A percentile compares a stretch with the other conserved stretches of the same genome.
Conservation (phyloP, 2,329 filamentous ascomycete species). For the Mycosphaerella sp. region DNA sequence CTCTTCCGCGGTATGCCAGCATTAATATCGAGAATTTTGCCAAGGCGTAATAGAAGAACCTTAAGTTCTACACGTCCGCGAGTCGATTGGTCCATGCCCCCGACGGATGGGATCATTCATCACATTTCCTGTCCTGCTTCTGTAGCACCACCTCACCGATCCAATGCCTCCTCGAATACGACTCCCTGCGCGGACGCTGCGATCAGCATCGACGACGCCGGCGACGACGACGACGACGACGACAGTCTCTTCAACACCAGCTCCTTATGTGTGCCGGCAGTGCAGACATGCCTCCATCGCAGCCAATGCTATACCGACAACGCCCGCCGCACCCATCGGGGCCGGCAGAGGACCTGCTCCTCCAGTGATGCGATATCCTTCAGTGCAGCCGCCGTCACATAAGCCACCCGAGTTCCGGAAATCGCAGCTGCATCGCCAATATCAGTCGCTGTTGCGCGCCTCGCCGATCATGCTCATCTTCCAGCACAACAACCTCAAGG, state of each 20-base stretch:
- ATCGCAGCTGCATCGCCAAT: conserved; percentile 78
- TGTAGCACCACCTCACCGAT: background rate
- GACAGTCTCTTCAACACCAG: conserved; percentile 18
- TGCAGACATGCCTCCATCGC: conserved; percentile 44
- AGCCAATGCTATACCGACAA: conserved; percentile 42
- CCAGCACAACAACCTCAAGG: conserved; percentile 69
- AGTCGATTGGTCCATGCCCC: too few relatives aligned
- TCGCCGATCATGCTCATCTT: conserved; percentile 82
- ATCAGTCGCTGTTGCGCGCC: conserved; percentile 80
- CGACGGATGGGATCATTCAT: too few relatives aligned
- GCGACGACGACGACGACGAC: conserved; percentile 6
- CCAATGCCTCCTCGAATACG: conserved; percentile 50
- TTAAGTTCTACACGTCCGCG: too few relatives aligned
- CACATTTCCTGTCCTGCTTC: background rate
- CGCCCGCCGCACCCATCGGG: conserved; percentile 48
- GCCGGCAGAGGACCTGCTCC: conserved; percentile 32
- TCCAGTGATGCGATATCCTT: conserved; percentile 47
- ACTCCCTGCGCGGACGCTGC: conserved; percentile 35
- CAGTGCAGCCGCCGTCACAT: conserved; percentile 78
- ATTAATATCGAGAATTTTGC: too few relatives aligned
- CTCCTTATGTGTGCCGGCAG: conserved; percentile 33
- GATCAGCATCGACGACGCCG: background rate
- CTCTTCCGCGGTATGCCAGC: too few relatives aligned
- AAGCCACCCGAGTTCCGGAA: conserved; percentile 82
- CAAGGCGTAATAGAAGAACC: too few relatives aligned